Evolutionary conservation across 768 basidiomycete species (phyloP), one percentile per base, ranked within the genome.

Genomic region (Boletus rubescentipes): DNA sequence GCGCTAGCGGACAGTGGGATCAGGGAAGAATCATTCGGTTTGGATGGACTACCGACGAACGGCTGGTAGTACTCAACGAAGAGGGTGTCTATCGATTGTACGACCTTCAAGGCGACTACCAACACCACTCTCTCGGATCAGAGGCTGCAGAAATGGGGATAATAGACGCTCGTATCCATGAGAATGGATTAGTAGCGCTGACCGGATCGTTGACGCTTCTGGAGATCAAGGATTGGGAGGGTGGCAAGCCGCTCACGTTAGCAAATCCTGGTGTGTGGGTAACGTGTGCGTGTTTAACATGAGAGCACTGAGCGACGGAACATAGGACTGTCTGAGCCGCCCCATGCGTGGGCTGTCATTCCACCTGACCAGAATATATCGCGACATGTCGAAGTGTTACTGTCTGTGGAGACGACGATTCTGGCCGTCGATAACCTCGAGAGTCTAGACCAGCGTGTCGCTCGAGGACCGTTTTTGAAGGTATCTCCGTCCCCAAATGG

Each of bases 401-500:
- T 97, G 26, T 91, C 92, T 2, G 83, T 87, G 3, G 89, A 90
- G 15, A 69, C 83, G 4, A 91, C 93, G 2, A 87, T 98, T 46
- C 71, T 89, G 62, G 85, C 81, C 3, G 85, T 98, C 23, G 97
- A 98, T 70, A 94, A 89, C 50, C 75, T 98, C 42, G 95, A 98
- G 66, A 81, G 78, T 37, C 76, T 91, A 5, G 96, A 99, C 68
- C 96, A 97, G 71, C 84, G 88, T 11, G 75, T 98, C 9, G 85
- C 86, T 9, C 82, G 89, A 31, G 96, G 95, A 0, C 97, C 97
- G 3, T 98, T 98, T 69, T 81, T 80, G 0, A 88, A 89, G 61
- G 80, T 98, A 47, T 81, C 89, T 0, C 89, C 92, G 4, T 98
- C 96, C 1, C 96, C 97, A 1, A 95, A 94, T 61, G 96, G 96